phyloP scores from a whole-genome alignment of 768 basidiomycete species.

The Guyanaporus albipodus region DNA sequence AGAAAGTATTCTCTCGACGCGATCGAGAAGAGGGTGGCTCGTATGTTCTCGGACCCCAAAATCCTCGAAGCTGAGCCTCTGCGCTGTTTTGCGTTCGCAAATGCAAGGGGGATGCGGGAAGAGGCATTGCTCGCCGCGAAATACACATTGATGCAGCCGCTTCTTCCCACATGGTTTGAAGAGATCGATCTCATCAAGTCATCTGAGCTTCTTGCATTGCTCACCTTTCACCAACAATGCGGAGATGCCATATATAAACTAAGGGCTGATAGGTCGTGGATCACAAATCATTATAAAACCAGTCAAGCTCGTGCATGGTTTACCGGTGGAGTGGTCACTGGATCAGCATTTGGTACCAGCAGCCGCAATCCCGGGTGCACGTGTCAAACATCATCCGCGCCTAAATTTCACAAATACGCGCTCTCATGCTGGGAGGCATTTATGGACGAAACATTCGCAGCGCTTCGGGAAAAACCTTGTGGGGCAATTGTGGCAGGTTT shows the following conservation, averaged over 20 bases:
- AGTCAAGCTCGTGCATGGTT: constrained; percentile 4
- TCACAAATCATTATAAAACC: constrained; percentile 14
- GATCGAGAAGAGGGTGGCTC: constrained; percentile 13
- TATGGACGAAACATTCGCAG: constrained; percentile 9
- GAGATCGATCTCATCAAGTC: constrained; percentile 29
- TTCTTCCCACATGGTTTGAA: constrained; percentile 21
- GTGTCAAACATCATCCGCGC: background rate
- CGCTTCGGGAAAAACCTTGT: constrained; percentile 21
- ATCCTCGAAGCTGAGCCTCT: constrained; percentile 23
- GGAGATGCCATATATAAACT: constrained; percentile 7
- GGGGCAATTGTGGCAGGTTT: constrained; percentile 1
- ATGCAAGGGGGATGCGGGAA: constrained; percentile 13
- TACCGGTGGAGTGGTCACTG: background rate
- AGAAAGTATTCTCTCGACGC: constrained; percentile 17
- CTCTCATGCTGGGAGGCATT: constrained; percentile 24
- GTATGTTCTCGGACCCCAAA: constrained; percentile 17
- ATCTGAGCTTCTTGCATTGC: constrained; percentile 22
- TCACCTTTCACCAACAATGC: constrained; percentile 20
- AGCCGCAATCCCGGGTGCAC: background rate
- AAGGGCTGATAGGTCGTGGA: constrained; percentile 8
- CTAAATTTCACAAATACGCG: background rate
- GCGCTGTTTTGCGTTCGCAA: constrained; percentile 31
- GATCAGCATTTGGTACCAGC: background rate
- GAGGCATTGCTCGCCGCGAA: constrained; percentile 28
- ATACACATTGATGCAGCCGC: constrained; percentile 26